Conservation (phyloP, 164 flowering plant genomes). For the Vitis labrusca region DNA sequence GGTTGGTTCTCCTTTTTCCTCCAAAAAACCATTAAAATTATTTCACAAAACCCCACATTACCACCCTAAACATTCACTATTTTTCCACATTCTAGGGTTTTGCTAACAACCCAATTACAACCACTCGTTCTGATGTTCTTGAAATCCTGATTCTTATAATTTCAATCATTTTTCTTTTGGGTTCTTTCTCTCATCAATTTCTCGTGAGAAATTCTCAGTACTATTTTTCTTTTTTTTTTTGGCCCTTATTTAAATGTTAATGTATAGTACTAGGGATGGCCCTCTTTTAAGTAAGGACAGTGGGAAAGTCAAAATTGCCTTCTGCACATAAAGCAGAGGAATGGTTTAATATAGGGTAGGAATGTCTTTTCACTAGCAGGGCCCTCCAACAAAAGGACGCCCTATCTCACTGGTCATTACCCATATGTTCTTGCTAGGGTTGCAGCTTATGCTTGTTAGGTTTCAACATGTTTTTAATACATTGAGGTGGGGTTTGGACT, state of each 20-base stretch:
- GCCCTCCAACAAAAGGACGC: neutral
- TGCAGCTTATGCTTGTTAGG: too few species aligned
- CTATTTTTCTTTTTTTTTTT: neutral
- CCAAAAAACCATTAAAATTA: too few species aligned
- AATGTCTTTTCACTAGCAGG: slow-evolving; percentile 5
- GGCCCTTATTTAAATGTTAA: too few species aligned
- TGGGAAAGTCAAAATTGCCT: slow-evolving; percentile 17
- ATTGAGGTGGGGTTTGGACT: too few species aligned
- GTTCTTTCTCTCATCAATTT: neutral
- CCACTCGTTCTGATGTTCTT: slow-evolving; percentile 25
- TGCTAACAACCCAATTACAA: slow-evolving; percentile 10
- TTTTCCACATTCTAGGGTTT: slow-evolving; percentile 17
- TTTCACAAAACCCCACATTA: neutral
- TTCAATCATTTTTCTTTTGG: slow-evolving; percentile 3
- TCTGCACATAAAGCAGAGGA: neutral
- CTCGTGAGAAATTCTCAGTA: slow-evolving; percentile 3
- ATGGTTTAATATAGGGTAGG: neutral
- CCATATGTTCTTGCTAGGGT: slow-evolving; percentile 5
- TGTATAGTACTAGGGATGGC: slow-evolving; percentile 7
- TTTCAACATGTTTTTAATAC: too few species aligned
- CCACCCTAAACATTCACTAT: slow-evolving; percentile 1
- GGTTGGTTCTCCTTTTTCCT: slow-evolving; percentile 19
- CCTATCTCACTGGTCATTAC: slow-evolving; percentile 2
- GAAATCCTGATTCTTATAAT: slow-evolving; percentile 19
- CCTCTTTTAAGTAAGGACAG: neutral